Base-by-base conservation (phyloP, 192 early-diverging fungal genomes). In the Coemansia aciculifera region DNA sequence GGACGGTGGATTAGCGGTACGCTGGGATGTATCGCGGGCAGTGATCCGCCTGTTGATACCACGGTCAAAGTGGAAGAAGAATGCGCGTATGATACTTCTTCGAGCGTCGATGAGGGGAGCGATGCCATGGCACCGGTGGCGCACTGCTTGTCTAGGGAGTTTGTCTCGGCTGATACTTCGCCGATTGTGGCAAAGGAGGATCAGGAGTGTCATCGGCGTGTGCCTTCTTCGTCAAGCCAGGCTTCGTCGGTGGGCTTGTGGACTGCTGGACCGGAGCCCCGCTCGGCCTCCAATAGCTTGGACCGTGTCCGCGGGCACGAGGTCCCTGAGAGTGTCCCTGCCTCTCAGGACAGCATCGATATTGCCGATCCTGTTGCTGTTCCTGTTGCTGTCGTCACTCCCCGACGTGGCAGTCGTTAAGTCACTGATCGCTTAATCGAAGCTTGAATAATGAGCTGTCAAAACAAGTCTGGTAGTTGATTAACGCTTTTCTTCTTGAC, bases 1-100 rank as follows among this genome's bases (percentile, higher is more conserved):
- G 60, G 63, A 11, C 10, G 27, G 11, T 83, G 80, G 80, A 67
- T 83, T 19, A 34, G 46, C 1, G 64, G 61, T 9, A 71, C 66
- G 44, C 62, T 78, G 48, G 66, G 62, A 9, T 54, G 51, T 23
- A 12, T 64, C 17, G 21, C 65, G 37, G 49, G 19, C 32, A 29
- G 0, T 23, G 66, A 29, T 29, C 43, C 59, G 27, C 19, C 42
- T 42, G 59, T 39, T 32, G 65, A 37, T 29, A 12, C 34, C 15
- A 59, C 17, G 2, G 59, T 48, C 32, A 40, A 32, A 59, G 43
- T 39, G 44, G 64, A 31, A n/a, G 49, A 39, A 13, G 36, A 27
- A 36, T 21, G n/a, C 56, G 19, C 52, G 27, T 32, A 36, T 11
- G 31, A 39, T 19, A 29, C 19, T 12, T 39, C 34, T 32, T 49